Percentiles rank a stretch among this genome's conserved stretches.
Evolutionary conservation across 2,329 filamentous ascomycete genomes (phyloP).

Genomic region (Pezicula carpinea): DNA sequence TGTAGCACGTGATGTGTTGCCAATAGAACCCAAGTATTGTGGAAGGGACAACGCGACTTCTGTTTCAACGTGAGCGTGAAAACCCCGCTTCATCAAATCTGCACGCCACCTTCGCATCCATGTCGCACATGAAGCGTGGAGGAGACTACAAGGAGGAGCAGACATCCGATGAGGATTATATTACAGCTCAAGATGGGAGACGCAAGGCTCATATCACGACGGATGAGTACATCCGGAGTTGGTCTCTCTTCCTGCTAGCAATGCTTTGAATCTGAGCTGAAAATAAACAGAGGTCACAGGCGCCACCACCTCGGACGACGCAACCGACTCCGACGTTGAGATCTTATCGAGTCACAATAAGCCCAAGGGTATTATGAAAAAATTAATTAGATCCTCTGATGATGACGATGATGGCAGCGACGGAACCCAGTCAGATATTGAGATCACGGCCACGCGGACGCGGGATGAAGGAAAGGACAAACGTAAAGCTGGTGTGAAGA

Average conservation of each 20-base stretch:
- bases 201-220: constrained; percentile 6
- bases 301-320: constrained; percentile 6
- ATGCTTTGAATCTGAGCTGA: neutral
- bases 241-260: neutral
- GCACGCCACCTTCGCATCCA: constrained; percentile 1
- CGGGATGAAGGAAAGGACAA: constrained; percentile 15
- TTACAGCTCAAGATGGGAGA: constrained; percentile 2
- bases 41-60: neutral
- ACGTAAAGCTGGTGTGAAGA: constrained; percentile 30
- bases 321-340: constrained; percentile 18
- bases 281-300: constrained; percentile 20
- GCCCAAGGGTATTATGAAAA: neutral
- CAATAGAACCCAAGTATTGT: no score
- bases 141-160: constrained; percentile 11
- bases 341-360: constrained; percentile 6
- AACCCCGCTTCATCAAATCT: constrained; percentile 1
- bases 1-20: no score
- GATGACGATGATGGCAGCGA: neutral
- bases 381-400: neutral
- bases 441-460: constrained; percentile 10
- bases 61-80: neutral
- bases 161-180: constrained; percentile 14
- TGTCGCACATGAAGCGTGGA: constrained; percentile 11
- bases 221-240: constrained; percentile 24
- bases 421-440: constrained; percentile 1